Evolutionary conservation across 2,329 filamentous ascomycete genomes (phyloP).

Genomic region (Ophiostoma sp.): DNA sequence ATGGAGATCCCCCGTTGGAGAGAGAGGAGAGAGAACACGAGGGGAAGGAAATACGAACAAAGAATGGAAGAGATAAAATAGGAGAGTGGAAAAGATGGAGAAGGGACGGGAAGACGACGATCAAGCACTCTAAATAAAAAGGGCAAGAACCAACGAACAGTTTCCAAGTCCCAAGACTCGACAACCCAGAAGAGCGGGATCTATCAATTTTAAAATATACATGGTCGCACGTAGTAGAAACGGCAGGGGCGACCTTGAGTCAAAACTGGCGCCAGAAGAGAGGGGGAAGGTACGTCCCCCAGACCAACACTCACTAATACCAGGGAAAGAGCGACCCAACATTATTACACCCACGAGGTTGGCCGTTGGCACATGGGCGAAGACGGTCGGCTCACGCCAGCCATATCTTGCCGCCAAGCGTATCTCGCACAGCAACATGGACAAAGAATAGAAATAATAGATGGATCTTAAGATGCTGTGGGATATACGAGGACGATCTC

Average conservation of each 20-base stretch:
- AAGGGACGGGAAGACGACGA: background rate
- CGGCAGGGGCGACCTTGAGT: background rate
- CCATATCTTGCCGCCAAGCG: background rate
- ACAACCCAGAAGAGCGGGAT: background rate
- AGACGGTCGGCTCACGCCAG: conserved; percentile 1
- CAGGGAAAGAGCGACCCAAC: conserved; percentile 1
- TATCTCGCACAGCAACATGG: background rate
- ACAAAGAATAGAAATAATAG: background rate
- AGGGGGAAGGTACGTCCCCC: background rate
- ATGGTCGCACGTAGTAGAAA: background rate
- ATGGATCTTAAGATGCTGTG: background rate
- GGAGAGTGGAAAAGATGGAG: background rate
- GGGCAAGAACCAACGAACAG: background rate
- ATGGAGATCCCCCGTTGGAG: background rate
- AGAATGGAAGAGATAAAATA: background rate
- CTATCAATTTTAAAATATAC: conserved; percentile 2
- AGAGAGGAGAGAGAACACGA: background rate
- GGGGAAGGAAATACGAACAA: background rate
- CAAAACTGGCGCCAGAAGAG: background rate
- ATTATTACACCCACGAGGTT: background rate
- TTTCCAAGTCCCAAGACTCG: background rate
- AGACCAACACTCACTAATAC: background rate
- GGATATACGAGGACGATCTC: background rate
- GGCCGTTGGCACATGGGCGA: conserved; percentile 3
- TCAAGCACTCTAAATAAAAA: background rate